Conservation (phyloP, 345 rosid species). For the Firmiana major region DNA sequence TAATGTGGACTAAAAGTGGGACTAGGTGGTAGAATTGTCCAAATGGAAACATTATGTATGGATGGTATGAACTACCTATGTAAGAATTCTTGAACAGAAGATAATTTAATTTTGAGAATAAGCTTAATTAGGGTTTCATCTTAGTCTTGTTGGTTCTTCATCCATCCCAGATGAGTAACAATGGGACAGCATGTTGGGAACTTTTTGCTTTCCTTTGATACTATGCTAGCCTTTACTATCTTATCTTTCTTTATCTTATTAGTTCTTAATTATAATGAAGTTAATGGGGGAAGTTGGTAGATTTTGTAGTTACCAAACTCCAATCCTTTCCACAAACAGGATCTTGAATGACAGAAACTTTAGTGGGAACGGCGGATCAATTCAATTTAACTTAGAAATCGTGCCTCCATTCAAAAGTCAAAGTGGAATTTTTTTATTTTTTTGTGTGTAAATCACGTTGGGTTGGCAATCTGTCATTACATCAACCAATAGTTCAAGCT, state of each 20-base stretch:
- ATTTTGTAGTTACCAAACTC: background rate
- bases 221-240: background rate
- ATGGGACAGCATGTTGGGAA: background rate
- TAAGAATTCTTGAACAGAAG: background rate
- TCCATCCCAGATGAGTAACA: background rate
- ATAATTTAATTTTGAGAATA: background rate
- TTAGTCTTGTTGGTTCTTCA: background rate
- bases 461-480: background rate
- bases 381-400: background rate
- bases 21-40: background rate
- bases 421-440: background rate
- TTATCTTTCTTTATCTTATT: background rate
- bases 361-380: background rate
- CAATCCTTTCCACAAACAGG: background rate
- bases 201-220: background rate
- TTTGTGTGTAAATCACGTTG: too few species aligned
- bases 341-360: background rate
- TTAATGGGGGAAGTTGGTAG: background rate
- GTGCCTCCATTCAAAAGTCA: background rate
- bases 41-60: conserved; percentile 6
- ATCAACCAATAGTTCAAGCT: background rate
- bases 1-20: background rate
- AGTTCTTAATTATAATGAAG: background rate
- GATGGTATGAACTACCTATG: background rate
- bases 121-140: background rate